Percentiles rank a stretch among this genome's conserved stretches.
These are phyloP conservation scores for Pseudocercospora cruenta DNA, from an alignment of 2,329 filamentous ascomycete genomes.

Conservation along the genomic window DNA sequence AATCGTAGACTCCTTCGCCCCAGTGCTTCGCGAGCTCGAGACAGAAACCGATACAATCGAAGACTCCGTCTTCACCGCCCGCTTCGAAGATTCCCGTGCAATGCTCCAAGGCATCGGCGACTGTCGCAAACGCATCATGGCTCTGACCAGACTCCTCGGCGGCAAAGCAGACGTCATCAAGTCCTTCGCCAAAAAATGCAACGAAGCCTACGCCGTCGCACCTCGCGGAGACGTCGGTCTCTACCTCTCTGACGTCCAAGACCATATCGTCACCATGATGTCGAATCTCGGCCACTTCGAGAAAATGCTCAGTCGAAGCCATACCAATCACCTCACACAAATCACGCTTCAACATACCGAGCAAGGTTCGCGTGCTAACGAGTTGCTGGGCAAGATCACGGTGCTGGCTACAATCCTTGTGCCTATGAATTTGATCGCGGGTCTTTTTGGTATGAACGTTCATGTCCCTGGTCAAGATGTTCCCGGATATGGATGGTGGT, in stretches of 20 bases:
- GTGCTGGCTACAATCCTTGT: constrained; percentile 94
- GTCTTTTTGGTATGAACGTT: constrained; percentile 88
- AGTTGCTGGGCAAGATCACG: constrained; percentile 91
- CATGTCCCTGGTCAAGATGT: constrained; percentile 64
- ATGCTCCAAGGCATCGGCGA: constrained; percentile 88
- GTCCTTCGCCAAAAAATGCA: constrained; percentile 97
- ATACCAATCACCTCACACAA: constrained; percentile 95
- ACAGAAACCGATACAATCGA: constrained; percentile 89
- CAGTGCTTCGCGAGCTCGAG: constrained; percentile 85
- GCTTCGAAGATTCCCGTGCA: constrained; percentile 82
- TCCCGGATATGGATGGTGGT: constrained; percentile 59
- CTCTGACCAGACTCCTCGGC: constrained; percentile 85
- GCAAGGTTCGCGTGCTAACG: constrained; percentile 85
- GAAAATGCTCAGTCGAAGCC: constrained; percentile 91
- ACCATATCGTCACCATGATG: constrained; percentile 99
- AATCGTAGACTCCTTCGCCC: constrained; percentile 94
- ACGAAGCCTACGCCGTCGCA: constrained; percentile 93
- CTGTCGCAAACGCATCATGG: constrained; percentile 92
- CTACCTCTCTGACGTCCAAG: constrained; percentile 96
- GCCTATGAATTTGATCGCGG: constrained; percentile 88
- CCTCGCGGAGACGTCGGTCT: constrained; percentile 95
- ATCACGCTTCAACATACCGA: constrained; percentile 89
- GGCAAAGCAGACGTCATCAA: constrained; percentile 98
- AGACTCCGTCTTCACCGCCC: constrained; percentile 90
- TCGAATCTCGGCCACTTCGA: constrained; percentile 94